Evolutionary conservation across 73 alveolate genomes (phyloP).

Genomic region (Stentor coeruleus): DNA sequence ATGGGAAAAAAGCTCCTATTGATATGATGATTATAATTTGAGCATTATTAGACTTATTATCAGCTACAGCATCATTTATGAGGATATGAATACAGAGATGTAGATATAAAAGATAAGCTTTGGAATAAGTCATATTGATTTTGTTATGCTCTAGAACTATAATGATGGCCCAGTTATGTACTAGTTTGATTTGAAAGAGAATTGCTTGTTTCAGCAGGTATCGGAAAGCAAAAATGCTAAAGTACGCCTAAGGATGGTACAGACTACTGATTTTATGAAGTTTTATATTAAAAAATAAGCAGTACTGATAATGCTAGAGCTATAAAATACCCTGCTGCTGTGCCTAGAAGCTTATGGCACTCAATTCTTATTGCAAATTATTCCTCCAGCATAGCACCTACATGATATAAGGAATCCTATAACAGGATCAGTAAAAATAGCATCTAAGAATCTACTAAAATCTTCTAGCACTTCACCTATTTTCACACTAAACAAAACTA

Average conservation of each 20-base stretch:
- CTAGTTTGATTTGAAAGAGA: background rate
- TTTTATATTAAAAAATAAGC: too few relatives aligned
- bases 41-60: background rate
- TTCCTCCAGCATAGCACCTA: too few relatives aligned
- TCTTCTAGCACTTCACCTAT: too few relatives aligned
- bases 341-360: background rate
- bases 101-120: background rate
- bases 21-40: background rate
- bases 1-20: background rate
- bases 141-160: slow-evolving; percentile 19
- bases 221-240: background rate
- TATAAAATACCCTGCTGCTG: background rate
- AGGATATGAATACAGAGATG: slow-evolving; percentile 14
- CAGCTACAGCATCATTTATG: slow-evolving; percentile 12
- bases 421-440: too few relatives aligned
- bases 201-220: background rate
- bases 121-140: slow-evolving; percentile 14
- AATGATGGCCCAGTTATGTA: background rate
- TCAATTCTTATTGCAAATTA: background rate
- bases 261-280: too few relatives aligned
- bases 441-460: too few relatives aligned
- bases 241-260: background rate
- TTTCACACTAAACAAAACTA: too few relatives aligned
- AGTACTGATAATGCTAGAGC: background rate
- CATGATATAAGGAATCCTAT: too few relatives aligned